Base-by-base conservation (phyloP, 129 eudicot species). In the Arctium lappa region DNA sequence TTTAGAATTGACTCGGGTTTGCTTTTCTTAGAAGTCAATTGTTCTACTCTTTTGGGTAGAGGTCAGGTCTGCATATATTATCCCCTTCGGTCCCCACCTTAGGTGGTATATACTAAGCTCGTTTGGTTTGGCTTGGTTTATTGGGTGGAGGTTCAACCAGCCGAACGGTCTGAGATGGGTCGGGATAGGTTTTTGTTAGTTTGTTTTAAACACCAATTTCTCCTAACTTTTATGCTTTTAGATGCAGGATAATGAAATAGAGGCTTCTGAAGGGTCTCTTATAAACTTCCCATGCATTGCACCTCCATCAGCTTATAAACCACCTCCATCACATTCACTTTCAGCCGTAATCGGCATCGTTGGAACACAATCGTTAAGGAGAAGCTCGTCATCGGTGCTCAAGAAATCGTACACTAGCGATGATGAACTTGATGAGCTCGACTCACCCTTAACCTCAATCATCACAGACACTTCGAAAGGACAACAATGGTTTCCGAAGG, bases 341-440 rank as follows among this genome's bases (percentile, higher is more conserved):
- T 72, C 87, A 2, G 74, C 84, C 30, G 78, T 90, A 82, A 69
- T 88, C 12, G 86, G 87, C 63, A 73, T 81, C 8, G 76, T 79
- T 30, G 91, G 92, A 78, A 84, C 79, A 85, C 92, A 84, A 73
- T 86, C 90, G 60, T 83, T 85, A 8, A 80, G 83, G 34, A 89
- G 91, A 79, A 91, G 91, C 68, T 85, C 88, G 32, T 88, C 94
- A 15, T 90, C 92, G 2, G 74, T 91, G 77, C 94, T 92, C 7
- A 90, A 85, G 83, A 94, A 92, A 87, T 89, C 97, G 32, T 88
- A 94, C 86, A 87, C 91, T 1, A 94, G 98, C 11, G 98, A 94
- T 27, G 98, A 92, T 75, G 98, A 94, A 82, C 94, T 94, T 1
- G 95, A 92, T 2, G 97, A 94, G 91, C 87, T 94, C 11, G 91